phyloP scores from a whole-genome alignment of 1,284 basidiomycete species.

The Ceratorhiza oryzae-sativae region DNA sequence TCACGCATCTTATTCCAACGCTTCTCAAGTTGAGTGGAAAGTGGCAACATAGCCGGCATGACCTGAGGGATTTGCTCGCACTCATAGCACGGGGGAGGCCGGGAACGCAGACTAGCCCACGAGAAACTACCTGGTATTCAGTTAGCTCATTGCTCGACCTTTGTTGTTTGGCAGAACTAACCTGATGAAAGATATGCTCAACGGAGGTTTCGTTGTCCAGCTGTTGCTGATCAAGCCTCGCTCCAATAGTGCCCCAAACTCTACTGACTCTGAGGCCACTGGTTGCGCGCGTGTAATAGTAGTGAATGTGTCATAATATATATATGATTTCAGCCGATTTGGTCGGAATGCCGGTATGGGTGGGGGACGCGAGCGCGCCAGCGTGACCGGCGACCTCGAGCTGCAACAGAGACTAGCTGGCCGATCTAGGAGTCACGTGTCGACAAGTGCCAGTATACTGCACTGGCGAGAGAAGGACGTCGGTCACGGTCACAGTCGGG shows the following conservation, averaged over 20 bases:
- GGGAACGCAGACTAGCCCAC: conserved; percentile 10
- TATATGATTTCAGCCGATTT: too few species aligned
- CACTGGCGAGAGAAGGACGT: too few species aligned
- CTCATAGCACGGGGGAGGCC: conserved; percentile 19
- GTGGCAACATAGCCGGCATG: neutral
- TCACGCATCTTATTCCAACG: conserved; percentile 2
- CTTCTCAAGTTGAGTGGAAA: neutral
- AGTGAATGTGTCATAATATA: too few species aligned
- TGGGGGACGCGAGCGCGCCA: too few species aligned
- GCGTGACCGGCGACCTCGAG: too few species aligned
- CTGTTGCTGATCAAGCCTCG: neutral
- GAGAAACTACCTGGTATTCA: neutral
- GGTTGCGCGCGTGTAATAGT: too few species aligned
- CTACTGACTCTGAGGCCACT: too few species aligned
- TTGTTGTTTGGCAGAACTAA: neutral
- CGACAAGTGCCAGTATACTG: too few species aligned
- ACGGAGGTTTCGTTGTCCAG: neutral
- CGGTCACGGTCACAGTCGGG: too few species aligned
- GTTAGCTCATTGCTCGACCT: neutral
- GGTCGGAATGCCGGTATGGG: too few species aligned
- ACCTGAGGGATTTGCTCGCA: conserved; percentile 12
- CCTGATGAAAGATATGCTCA: neutral
- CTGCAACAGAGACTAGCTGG: too few species aligned
- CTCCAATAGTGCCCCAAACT: neutral
- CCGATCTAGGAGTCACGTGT: too few species aligned